A percentile compares a stretch with the other conserved stretches of the same genome.
phyloP scores from a whole-genome alignment of 768 basidiomycete species.

The Leucosporidium creatinivorum region DNA sequence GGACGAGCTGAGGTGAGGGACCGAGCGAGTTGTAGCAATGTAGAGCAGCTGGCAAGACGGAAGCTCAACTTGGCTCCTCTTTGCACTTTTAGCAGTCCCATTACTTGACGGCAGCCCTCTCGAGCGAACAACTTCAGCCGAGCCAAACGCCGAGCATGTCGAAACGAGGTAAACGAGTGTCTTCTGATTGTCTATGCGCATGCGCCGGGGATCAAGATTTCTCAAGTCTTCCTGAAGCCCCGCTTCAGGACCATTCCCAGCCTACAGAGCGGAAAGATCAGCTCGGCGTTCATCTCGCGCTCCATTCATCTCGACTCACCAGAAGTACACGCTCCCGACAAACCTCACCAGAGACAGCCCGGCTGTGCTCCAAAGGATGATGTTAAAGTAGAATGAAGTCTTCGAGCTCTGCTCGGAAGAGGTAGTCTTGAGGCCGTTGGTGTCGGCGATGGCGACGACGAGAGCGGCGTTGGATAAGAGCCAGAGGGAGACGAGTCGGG shows the following conservation, averaged over 20 bases:
- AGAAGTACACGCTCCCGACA: background rate
- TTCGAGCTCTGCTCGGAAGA: conserved; percentile 14
- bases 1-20: too few species aligned
- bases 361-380: conserved; percentile 18
- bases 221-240: background rate
- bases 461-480: conserved; percentile 55
- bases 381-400: conserved; percentile 19
- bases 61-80: too few species aligned
- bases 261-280: background rate
- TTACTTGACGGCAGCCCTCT: too few species aligned
- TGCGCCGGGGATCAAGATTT: too few species aligned
- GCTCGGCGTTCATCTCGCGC: background rate
- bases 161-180: too few species aligned
- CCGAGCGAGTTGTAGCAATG: too few species aligned
- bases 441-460: conserved; percentile 49
- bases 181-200: too few species aligned
- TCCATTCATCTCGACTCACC: background rate
- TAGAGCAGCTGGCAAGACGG: too few species aligned
- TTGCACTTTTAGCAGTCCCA: too few species aligned
- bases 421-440: conserved; percentile 18
- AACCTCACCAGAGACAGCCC: background rate
- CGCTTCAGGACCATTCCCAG: background rate
- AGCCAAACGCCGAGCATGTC: too few species aligned
- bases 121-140: too few species aligned
- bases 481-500: conserved; percentile 56